phyloP scores from a whole-genome alignment of 805 yeast species.

The Jamesozyma gamospora region DNA sequence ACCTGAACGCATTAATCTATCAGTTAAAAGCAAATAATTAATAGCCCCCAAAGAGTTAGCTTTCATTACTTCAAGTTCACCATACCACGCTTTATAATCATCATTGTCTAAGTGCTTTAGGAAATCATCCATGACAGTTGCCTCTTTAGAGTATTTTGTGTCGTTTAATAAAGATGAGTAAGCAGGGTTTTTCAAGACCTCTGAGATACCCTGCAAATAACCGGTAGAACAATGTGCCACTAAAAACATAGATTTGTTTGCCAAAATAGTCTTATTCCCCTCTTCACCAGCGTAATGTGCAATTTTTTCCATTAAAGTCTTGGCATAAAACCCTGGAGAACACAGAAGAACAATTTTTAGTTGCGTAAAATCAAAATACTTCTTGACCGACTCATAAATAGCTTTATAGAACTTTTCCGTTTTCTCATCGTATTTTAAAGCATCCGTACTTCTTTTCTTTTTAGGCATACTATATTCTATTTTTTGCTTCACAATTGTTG shows the following conservation, averaged over 20 bases:
- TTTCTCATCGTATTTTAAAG: slow-evolving; percentile 69
- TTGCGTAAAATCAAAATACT: slow-evolving; percentile 58
- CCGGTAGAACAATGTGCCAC: slow-evolving; percentile 87
- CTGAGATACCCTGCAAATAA: slow-evolving; percentile 82
- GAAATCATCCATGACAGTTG: slow-evolving; percentile 62
- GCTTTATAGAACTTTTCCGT: slow-evolving; percentile 56
- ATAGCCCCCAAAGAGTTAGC: slow-evolving; percentile 77
- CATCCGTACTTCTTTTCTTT: slow-evolving; percentile 77
- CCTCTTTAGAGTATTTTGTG: slow-evolving; percentile 76
- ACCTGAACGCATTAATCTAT: slow-evolving; percentile 65
- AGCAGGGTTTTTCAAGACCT: slow-evolving; percentile 63
- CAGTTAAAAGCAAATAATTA: slow-evolving; percentile 64
- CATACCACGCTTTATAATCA: slow-evolving; percentile 87
- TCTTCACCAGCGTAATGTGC: slow-evolving; percentile 45
- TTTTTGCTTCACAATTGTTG: slow-evolving; percentile 73
- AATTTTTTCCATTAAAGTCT: slow-evolving; percentile 50
- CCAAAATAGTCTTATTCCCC: slow-evolving; percentile 47
- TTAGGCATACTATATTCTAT: slow-evolving; percentile 79
- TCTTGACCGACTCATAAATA: slow-evolving; percentile 50
- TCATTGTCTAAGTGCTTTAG: slow-evolving; percentile 68
- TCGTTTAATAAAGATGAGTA: slow-evolving; percentile 57
- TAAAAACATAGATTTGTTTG: slow-evolving; percentile 57
- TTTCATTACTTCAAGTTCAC: slow-evolving; percentile 62
- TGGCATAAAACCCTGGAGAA: slow-evolving; percentile 82
- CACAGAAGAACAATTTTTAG: slow-evolving; percentile 75